phyloP scores from a whole-genome alignment of 768 basidiomycete genomes.

The Dendrothele bispora region DNA sequence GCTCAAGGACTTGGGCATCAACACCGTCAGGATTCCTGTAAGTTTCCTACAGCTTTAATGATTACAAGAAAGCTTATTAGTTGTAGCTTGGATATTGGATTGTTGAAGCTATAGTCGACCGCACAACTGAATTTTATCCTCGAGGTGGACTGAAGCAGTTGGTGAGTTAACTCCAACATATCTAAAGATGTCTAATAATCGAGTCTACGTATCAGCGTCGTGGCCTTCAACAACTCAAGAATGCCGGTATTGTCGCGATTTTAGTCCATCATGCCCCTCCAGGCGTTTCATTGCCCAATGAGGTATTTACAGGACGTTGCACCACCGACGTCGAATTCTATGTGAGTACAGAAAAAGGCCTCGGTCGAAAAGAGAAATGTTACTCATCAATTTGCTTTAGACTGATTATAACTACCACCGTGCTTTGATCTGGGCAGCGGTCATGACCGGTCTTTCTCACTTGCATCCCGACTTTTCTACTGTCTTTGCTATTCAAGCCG shows the following conservation, averaged over 20 bases:
- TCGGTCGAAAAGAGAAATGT: too few relatives aligned
- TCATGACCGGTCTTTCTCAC: constrained; percentile 75
- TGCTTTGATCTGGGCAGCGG: constrained; percentile 78
- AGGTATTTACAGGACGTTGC: constrained; percentile 75
- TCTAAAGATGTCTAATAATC: neutral
- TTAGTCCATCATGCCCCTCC: constrained; percentile 66
- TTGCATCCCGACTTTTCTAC: constrained; percentile 63
- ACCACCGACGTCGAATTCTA: constrained; percentile 73
- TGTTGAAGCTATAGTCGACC: constrained; percentile 68
- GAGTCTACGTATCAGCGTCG: constrained; percentile 45
- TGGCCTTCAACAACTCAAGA: constrained; percentile 57
- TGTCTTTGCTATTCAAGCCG: constrained; percentile 72
- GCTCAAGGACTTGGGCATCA: too few relatives aligned
- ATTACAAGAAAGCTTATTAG: too few relatives aligned
- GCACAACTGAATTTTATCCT: constrained; percentile 60
- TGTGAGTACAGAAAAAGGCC: constrained; percentile 39
- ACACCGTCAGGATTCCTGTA: too few relatives aligned
- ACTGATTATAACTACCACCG: constrained; percentile 73
- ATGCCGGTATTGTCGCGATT: constrained; percentile 66
- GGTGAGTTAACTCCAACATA: constrained; percentile 39
- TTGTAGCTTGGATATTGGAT: constrained; percentile 81
- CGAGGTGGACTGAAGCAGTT: constrained; percentile 68
- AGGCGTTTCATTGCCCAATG: constrained; percentile 60
- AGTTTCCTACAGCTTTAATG: too few relatives aligned
- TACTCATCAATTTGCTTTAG: constrained; percentile 35